phyloP scores from a whole-genome alignment of 768 basidiomycete genomes.

The Glaciozyma antarctica region DNA sequence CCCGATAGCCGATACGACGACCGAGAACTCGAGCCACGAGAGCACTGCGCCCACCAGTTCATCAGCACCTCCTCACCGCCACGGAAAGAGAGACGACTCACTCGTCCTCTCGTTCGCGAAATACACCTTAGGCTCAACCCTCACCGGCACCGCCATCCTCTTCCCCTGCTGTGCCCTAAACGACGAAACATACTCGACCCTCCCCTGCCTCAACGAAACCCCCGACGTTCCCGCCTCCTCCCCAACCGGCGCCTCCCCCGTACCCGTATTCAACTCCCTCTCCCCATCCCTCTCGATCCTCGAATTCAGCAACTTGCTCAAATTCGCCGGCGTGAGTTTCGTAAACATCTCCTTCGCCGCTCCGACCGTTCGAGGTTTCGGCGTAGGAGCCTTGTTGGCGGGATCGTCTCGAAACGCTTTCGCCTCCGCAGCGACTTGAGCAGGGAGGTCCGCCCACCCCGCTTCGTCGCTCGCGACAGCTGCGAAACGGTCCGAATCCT shows the following conservation, averaged over 20 bases:
- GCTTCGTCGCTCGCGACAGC: constrained; percentile 71
- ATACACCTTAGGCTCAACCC: constrained; percentile 95
- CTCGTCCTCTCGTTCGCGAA: constrained; percentile 90
- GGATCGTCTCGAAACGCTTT: constrained; percentile 55
- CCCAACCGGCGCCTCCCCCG: constrained; percentile 4
- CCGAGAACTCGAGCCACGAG: constrained; percentile 83
- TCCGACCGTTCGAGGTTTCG: neutral
- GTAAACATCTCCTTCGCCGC: constrained; percentile 41
- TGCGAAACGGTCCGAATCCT: constrained; percentile 51
- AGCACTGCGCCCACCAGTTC: constrained; percentile 38
- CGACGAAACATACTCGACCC: constrained; percentile 45
- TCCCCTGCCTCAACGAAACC: constrained; percentile 37
- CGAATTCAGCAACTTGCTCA: constrained; percentile 44
- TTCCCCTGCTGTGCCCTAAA: constrained; percentile 79
- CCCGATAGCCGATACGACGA: constrained; percentile 80
- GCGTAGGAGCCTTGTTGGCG: neutral
- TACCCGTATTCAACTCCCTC: constrained; percentile 25
- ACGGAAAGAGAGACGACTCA: constrained; percentile 23
- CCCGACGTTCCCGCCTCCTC: constrained; percentile 16
- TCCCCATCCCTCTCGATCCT: constrained; percentile 36
- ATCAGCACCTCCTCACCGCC: neutral
- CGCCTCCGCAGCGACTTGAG: constrained; percentile 60
- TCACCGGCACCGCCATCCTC: constrained; percentile 82
- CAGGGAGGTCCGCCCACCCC: constrained; percentile 64
- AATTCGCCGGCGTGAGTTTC: constrained; percentile 49